A percentile compares a stretch with the other conserved stretches of the same genome.
Conservation (phyloP, 2,329 filamentous ascomycete species). For the Onygenales sp. region DNA sequence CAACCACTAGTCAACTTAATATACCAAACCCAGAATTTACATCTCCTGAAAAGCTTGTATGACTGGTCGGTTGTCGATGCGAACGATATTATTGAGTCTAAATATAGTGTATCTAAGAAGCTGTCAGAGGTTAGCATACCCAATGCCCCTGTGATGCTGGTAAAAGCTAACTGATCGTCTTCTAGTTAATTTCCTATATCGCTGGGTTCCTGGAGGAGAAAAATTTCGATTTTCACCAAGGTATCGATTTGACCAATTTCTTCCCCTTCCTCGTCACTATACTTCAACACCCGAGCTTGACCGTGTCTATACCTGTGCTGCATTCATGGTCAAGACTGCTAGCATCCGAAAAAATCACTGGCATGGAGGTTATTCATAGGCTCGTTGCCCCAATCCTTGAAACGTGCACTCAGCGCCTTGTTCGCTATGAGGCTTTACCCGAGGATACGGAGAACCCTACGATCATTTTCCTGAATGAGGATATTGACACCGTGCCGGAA, state of each 20-base stretch:
- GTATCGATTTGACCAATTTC: slow-evolving; percentile 62
- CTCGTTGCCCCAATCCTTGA: slow-evolving; percentile 68
- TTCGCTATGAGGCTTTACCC: slow-evolving; percentile 80
- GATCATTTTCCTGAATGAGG: slow-evolving; percentile 74
- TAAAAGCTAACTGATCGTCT: slow-evolving; percentile 4
- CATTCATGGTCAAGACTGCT: slow-evolving; percentile 83
- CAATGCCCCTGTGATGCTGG: not conserved
- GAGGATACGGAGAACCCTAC: slow-evolving; percentile 73
- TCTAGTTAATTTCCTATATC: slow-evolving; percentile 71
- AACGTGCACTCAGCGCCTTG: slow-evolving; percentile 69
- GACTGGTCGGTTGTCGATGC: slow-evolving; percentile 72
- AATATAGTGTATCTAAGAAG: slow-evolving; percentile 87
- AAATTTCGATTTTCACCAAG: slow-evolving; percentile 54
- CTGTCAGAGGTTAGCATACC: slow-evolving; percentile 64
- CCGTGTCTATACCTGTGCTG: slow-evolving; percentile 85
- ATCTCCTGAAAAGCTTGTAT: slow-evolving; percentile 63
- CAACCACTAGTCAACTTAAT: slow-evolving; percentile 67
- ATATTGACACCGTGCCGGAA: slow-evolving; percentile 90
- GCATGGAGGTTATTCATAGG: slow-evolving; percentile 46
- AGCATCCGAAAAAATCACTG: slow-evolving; percentile 59
- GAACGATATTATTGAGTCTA: slow-evolving; percentile 78
- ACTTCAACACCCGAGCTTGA: slow-evolving; percentile 74
- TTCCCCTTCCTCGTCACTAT: slow-evolving; percentile 71
- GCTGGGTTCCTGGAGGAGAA: slow-evolving; percentile 77
- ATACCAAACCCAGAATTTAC: slow-evolving; percentile 62